Conservation (phyloP, 257 asterid genomes). For the Solanum pinnatisectum region DNA sequence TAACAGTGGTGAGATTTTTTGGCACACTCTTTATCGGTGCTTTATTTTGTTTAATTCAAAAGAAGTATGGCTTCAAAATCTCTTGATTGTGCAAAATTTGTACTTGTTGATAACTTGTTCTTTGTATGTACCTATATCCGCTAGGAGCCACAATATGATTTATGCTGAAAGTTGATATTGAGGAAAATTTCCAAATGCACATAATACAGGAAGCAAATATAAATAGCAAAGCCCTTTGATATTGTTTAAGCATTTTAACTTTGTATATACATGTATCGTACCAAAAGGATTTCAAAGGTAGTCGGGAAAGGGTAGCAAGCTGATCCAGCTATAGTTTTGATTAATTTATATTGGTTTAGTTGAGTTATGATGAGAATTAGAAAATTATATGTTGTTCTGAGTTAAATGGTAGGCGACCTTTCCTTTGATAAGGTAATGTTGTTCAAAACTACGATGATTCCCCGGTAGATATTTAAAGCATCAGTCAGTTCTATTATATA, state of each 20-base stretch:
- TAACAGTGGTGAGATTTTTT: not conserved
- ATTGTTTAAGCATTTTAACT: not conserved
- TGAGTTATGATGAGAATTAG: not conserved
- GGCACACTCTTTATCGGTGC: not conserved
- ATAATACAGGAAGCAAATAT: not conserved
- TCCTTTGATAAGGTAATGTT: not conserved
- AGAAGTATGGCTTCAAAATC: not conserved
- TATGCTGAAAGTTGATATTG: not conserved
- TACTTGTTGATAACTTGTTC: not conserved
- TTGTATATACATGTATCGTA: not conserved
- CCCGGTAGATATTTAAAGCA: not conserved
- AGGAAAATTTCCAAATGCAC: not conserved
- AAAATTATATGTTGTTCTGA: not conserved
- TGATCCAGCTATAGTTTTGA: not conserved
- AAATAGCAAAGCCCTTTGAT: not conserved
- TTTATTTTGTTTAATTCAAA: not conserved
- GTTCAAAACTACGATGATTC: not conserved
- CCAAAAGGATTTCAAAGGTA: not conserved
- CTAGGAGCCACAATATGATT: not conserved
- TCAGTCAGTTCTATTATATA: not conserved
- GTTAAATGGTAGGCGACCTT: not conserved
- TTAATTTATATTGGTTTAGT: not conserved
- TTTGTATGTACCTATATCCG: not conserved
- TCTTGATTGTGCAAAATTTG: not conserved
- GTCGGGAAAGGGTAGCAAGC: not conserved